Percentiles rank a stretch among this genome's conserved stretches.
phyloP scores from a whole-genome alignment of 345 rosid species.

The Boechera retrofracta region DNA sequence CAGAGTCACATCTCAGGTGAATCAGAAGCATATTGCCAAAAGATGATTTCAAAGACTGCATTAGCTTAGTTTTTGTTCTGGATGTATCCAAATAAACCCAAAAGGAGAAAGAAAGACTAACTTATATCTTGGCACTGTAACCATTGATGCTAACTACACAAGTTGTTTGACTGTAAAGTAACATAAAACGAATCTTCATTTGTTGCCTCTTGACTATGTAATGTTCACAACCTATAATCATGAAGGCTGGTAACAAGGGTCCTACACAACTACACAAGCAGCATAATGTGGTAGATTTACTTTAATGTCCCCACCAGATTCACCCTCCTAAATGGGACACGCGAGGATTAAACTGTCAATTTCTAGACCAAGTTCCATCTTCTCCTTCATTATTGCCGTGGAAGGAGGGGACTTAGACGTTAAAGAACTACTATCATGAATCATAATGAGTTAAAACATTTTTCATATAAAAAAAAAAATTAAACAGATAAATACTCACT shows the following conservation, averaged over 20 bases:
- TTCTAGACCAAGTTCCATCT: constrained; percentile 31
- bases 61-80: constrained; percentile 13
- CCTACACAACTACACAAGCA: constrained; percentile 44
- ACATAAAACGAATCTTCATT: constrained; percentile 27
- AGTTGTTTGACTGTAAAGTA: constrained; percentile 35
- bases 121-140: constrained; percentile 20
- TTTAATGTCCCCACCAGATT: constrained; percentile 40
- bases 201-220: constrained; percentile 39
- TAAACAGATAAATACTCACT: constrained; percentile 30
- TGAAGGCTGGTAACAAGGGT: constrained; percentile 43
- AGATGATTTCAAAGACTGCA: constrained; percentile 16
- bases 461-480: background rate
- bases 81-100: constrained; percentile 16
- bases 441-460: constrained; percentile 24
- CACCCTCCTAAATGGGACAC: constrained; percentile 12
- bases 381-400: constrained; percentile 66
- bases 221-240: constrained; percentile 42
- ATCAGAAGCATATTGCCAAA: constrained; percentile 9
- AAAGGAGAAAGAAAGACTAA: constrained; percentile 19
- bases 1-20: constrained; percentile 32
- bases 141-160: constrained; percentile 36
- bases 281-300: constrained; percentile 39
- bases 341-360: constrained; percentile 50
- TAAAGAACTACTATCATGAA: constrained; percentile 36
- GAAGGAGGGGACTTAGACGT: constrained; percentile 49